phyloP scores from a whole-genome alignment of 352 stramenopile genomes.

The Phytophthora vignae region DNA sequence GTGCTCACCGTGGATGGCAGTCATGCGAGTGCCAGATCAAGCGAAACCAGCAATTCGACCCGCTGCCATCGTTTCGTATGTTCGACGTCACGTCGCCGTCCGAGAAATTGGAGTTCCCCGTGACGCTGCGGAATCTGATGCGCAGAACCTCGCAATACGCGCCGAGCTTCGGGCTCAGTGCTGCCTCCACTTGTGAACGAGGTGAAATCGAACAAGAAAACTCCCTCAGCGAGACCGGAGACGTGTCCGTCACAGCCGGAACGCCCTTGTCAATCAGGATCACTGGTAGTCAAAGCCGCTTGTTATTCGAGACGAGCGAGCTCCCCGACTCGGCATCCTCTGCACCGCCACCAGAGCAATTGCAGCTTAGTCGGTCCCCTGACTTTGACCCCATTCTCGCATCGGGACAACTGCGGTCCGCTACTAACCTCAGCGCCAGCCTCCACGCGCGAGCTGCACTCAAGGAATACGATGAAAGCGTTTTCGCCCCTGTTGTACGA shows the following conservation, averaged over 20 bases:
- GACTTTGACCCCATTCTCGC: slow-evolving; percentile 48
- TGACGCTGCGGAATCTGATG: slow-evolving; percentile 65
- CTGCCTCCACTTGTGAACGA: neutral
- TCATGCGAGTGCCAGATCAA: slow-evolving; percentile 59
- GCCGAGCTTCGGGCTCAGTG: slow-evolving; percentile 7
- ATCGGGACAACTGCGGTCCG: slow-evolving; percentile 28
- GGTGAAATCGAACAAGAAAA: slow-evolving; percentile 10
- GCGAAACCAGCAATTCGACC: slow-evolving; percentile 57
- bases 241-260: slow-evolving; percentile 4
- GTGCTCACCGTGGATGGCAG: slow-evolving; percentile 25
- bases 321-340: slow-evolving; percentile 31
- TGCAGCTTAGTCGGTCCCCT: slow-evolving; percentile 57
- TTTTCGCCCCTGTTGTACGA: slow-evolving; percentile 48
- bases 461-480: slow-evolving; percentile 71
- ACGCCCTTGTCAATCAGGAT: slow-evolving; percentile 8
- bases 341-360: slow-evolving; percentile 34
- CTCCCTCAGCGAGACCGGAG: slow-evolving; percentile 7
- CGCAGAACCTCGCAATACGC: slow-evolving; percentile 8
- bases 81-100: slow-evolving; percentile 68
- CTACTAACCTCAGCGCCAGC: slow-evolving; percentile 44
- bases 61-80: slow-evolving; percentile 78
- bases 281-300: slow-evolving; percentile 16
- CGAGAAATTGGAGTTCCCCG: slow-evolving; percentile 59
- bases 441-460: slow-evolving; percentile 53
- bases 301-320: slow-evolving; percentile 32